phyloP scores from a whole-genome alignment of 805 yeast genomes.

The Hanseniaspora nectarophila region DNA sequence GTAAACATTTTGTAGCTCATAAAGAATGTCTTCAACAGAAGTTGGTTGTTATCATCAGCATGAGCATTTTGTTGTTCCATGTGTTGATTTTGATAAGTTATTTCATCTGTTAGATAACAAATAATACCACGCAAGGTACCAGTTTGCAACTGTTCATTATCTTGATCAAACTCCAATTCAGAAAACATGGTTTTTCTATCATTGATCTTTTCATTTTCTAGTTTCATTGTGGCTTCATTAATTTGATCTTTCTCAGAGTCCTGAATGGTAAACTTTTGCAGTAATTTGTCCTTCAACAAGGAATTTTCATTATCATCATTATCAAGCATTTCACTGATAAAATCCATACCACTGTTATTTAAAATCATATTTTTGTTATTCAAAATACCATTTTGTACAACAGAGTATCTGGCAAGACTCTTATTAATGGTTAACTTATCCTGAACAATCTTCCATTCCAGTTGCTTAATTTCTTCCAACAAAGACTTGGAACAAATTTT shows the following conservation, averaged over 20 bases:
- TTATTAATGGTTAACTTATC: constrained; percentile 19
- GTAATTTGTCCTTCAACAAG: constrained; percentile 26
- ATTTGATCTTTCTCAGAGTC: not conserved
- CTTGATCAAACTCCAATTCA: constrained; percentile 31
- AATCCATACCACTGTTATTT: constrained; percentile 19
- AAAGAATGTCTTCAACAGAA: constrained; percentile 62
- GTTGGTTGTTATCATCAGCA: constrained; percentile 47
- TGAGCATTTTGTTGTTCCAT: constrained; percentile 27
- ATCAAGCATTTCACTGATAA: constrained; percentile 12
- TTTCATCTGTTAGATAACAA: constrained; percentile 35
- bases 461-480: constrained; percentile 32
- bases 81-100: constrained; percentile 54
- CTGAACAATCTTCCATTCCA: constrained; percentile 19
- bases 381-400: constrained; percentile 4
- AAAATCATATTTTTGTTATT: constrained; percentile 11
- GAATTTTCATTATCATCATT: constrained; percentile 25
- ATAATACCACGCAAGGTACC: constrained; percentile 22
- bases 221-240: constrained; percentile 15
- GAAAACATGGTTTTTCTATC: constrained; percentile 25
- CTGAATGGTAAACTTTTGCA: constrained; percentile 13
- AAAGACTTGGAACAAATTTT: constrained; percentile 50
- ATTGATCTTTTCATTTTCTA: constrained; percentile 7
- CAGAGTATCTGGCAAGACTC: constrained; percentile 18
- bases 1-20: constrained; percentile 65
- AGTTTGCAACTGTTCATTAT: constrained; percentile 21